These are phyloP conservation scores for Amanita pallidorosea DNA, from an alignment of 768 basidiomycete genomes.

Conservation along the genomic window DNA sequence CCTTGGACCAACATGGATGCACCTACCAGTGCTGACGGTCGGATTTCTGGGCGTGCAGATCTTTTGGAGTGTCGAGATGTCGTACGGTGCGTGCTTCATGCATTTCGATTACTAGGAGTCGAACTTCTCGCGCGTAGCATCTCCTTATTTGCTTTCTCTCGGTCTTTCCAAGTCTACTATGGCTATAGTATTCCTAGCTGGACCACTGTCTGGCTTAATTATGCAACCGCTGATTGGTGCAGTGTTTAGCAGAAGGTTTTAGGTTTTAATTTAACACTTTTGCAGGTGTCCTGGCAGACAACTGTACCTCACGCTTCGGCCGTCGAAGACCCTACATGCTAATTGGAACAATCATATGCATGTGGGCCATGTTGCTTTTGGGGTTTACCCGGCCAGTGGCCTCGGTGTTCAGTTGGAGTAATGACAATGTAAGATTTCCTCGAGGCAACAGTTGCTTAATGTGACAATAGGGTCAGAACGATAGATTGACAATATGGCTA, in stretches of 20 bases:
- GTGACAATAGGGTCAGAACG: slow-evolving; percentile 31
- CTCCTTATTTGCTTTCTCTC: slow-evolving; percentile 83
- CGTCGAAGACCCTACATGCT: slow-evolving; percentile 83
- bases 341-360: slow-evolving; percentile 53
- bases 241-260: neutral
- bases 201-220: slow-evolving; percentile 80
- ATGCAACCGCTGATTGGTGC: slow-evolving; percentile 85
- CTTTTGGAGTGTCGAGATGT: slow-evolving; percentile 94
- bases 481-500: slow-evolving; percentile 59
- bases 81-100: slow-evolving; percentile 45
- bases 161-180: slow-evolving; percentile 81
- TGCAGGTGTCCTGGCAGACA: slow-evolving; percentile 66
- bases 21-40: slow-evolving; percentile 61
- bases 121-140: slow-evolving; percentile 25
- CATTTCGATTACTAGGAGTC: neutral
- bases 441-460: neutral
- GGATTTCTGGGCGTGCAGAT: slow-evolving; percentile 80
- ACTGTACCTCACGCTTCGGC: slow-evolving; percentile 74
- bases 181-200: slow-evolving; percentile 88
- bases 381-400: slow-evolving; percentile 75
- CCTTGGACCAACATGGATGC: slow-evolving; percentile 56
- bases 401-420: slow-evolving; percentile 26
- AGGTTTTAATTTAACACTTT: slow-evolving; percentile 15
- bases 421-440: slow-evolving; percentile 17
- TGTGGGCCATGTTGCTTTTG: slow-evolving; percentile 65